A percentile compares a stretch with the other conserved stretches of the same genome.
Evolutionary conservation across 495 filamentous ascomycete species (phyloP).

Genomic region (Lentithecium fluviatile): DNA sequence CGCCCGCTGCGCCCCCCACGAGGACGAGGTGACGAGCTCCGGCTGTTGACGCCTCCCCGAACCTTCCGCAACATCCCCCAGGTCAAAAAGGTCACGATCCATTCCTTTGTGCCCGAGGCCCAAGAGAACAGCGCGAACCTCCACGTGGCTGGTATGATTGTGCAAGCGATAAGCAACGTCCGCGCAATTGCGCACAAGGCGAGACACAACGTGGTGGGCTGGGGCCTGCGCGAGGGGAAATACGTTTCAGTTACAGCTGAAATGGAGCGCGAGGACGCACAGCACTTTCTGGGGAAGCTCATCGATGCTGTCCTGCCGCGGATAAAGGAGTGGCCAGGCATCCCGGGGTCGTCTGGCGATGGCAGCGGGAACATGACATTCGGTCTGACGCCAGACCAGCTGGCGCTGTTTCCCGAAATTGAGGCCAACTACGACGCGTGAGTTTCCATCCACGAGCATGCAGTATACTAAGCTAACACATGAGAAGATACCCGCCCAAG

Average conservation of each 20-base stretch:
- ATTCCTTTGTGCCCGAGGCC: conserved; percentile 65
- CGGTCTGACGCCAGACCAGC: conserved; percentile 67
- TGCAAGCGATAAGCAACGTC: conserved; percentile 85
- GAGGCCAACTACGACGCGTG: conserved; percentile 88
- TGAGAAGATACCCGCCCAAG: conserved; percentile 70
- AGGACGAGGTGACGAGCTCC: conserved; percentile 61
- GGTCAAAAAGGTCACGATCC: conserved; percentile 75
- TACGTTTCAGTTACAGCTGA: conserved; percentile 66
- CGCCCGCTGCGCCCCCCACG: conserved; percentile 78
- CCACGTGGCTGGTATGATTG: conserved; percentile 74
- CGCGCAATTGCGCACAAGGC: conserved; percentile 66
- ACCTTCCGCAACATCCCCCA: conserved; percentile 83
- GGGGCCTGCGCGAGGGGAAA: conserved; percentile 56
- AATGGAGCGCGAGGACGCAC: conserved; percentile 74
- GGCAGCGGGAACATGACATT: conserved; percentile 82
- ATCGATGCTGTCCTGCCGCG: conserved; percentile 86
- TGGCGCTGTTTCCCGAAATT: conserved; percentile 86
- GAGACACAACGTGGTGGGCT: conserved; percentile 64
- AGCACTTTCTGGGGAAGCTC: conserved; percentile 80
- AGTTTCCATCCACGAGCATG: conserved; percentile 45
- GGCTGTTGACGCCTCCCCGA: conserved; percentile 71
- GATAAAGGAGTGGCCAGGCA: conserved; percentile 91
- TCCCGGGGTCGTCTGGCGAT: conserved; percentile 75
- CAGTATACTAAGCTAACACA: conserved; percentile 22
- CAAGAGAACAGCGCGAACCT: conserved; percentile 64